phyloP scores from a whole-genome alignment of 495 filamentous ascomycete species.

The Penicillium desertorum region DNA sequence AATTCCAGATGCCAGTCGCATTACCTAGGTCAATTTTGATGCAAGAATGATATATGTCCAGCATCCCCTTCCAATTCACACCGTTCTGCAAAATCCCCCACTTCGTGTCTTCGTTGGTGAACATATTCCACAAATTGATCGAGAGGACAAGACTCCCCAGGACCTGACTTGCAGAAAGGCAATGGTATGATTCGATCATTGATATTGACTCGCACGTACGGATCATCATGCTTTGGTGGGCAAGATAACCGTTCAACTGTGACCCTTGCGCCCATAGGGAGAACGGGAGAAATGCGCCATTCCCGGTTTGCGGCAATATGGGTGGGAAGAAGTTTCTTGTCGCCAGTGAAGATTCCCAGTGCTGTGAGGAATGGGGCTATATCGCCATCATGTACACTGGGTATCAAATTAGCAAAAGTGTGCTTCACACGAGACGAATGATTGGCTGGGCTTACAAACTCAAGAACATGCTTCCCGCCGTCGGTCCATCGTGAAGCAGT shows the following conservation, averaged over 20 bases:
- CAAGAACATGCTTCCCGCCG: slow-evolving; percentile 52
- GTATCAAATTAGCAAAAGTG: background rate
- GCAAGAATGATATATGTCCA: slow-evolving; percentile 32
- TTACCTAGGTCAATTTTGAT: slow-evolving; percentile 16
- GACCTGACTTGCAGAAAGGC: slow-evolving; percentile 51
- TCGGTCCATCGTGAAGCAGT: slow-evolving; percentile 49
- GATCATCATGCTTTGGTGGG: slow-evolving; percentile 17
- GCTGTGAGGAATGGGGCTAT: slow-evolving; percentile 57
- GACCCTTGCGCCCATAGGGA: slow-evolving; percentile 60
- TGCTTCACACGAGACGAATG: background rate
- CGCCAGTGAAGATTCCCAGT: slow-evolving; percentile 52
- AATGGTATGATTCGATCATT: slow-evolving; percentile 58
- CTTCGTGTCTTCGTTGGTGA: slow-evolving; percentile 23
- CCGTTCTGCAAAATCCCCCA: slow-evolving; percentile 35
- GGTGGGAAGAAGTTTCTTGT: slow-evolving; percentile 44
- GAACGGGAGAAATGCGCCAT: slow-evolving; percentile 56
- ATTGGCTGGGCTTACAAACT: slow-evolving; percentile 50
- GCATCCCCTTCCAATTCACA: slow-evolving; percentile 33
- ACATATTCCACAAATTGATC: slow-evolving; percentile 46
- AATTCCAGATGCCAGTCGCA: no score
- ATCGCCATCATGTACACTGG: slow-evolving; percentile 60
- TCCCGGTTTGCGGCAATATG: slow-evolving; percentile 41
- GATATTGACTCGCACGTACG: slow-evolving; percentile 56
- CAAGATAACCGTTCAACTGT: slow-evolving; percentile 56
- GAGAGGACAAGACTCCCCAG: slow-evolving; percentile 54